Base-by-base conservation (phyloP, 345 rosid genomes). In the Eucalyptus curtisii region DNA sequence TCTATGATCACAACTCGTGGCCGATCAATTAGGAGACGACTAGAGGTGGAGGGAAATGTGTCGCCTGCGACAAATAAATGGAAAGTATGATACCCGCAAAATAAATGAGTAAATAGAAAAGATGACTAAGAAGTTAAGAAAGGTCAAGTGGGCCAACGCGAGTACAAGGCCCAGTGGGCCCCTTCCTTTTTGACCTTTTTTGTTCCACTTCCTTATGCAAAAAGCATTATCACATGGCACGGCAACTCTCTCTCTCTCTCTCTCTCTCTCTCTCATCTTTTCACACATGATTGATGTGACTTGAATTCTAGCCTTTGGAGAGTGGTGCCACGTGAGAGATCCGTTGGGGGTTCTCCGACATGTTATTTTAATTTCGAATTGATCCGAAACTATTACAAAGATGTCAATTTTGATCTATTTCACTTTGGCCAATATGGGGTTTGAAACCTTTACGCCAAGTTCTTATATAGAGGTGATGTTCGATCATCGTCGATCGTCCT, bases 311-410 rank as follows among this genome's bases (percentile, higher is more conserved):
- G 76, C 7, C 37, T 0, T 64, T 2, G 19, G 13, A 55, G 61
- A 55, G 6, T 15, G 5, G 4, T 4, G 76, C 33, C 76, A n/a
- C 76, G 16, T n/a, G 40, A 59, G 8, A 30, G 10, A 64, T 13
- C 14, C 9, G 76, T n/a, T 64, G 68, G 68, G 57, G 10, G 25
- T 52, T 52, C 25, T 52, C 57, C 10, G 0, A 52, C 57, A 7
- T 5, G 0, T 52, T 19, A 19, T 19, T 52, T 7, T 49, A 49
- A 49, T 49, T 0, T 49, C 19, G 7, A 19, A 52, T 52, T 2
- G 25, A 52, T 5, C 1, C 0, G 6, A 57, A 57, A 0, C 3
- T 57, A 0, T 25, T 25, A 25, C 10, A 1, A 0, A 25, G 8
- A 57, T 1, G 3, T 57, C 64, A 25, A 57, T 5, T 25, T 19